Conservation (phyloP, 2,329 filamentous ascomycete genomes). For the Emericellopsis cladophorae region DNA sequence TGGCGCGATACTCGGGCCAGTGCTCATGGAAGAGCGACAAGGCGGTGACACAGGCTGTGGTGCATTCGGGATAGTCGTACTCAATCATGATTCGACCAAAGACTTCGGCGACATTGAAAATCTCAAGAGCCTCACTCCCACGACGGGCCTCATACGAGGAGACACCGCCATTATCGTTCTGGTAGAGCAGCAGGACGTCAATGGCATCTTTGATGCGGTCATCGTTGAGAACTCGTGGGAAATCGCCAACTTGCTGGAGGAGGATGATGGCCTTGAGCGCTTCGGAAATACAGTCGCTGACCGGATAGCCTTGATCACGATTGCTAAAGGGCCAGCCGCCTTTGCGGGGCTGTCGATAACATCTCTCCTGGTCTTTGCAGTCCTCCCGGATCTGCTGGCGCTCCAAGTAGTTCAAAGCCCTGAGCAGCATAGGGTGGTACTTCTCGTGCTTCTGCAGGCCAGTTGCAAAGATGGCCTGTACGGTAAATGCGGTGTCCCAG, state of each 20-base stretch:
- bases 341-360: conserved; percentile 83
- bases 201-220: conserved; percentile 75
- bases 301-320: conserved; percentile 82
- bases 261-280: conserved; percentile 77
- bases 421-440: conserved; percentile 73
- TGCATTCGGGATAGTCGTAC: conserved; percentile 97
- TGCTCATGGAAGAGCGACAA: conserved; percentile 69
- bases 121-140: conserved; percentile 65
- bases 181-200: conserved; percentile 83
- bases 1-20: conserved; percentile 67
- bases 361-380: conserved; percentile 60
- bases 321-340: conserved; percentile 96
- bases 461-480: conserved; percentile 70
- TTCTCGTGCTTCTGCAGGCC: conserved; percentile 65
- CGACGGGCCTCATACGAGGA: conserved; percentile 81
- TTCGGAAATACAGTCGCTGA: conserved; percentile 90
- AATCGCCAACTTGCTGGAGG: conserved; percentile 67
- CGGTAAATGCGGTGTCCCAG: conserved; percentile 89
- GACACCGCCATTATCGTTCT: conserved; percentile 75
- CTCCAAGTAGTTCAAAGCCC: conserved; percentile 76
- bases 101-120: conserved; percentile 89
- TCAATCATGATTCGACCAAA: conserved; percentile 98
- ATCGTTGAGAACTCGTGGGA: conserved; percentile 61
- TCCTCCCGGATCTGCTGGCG: conserved; percentile 84
- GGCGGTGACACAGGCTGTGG: conserved; percentile 83